Conservation (phyloP, 2,329 filamentous ascomycete genomes). For the Fusarium sororula region DNA sequence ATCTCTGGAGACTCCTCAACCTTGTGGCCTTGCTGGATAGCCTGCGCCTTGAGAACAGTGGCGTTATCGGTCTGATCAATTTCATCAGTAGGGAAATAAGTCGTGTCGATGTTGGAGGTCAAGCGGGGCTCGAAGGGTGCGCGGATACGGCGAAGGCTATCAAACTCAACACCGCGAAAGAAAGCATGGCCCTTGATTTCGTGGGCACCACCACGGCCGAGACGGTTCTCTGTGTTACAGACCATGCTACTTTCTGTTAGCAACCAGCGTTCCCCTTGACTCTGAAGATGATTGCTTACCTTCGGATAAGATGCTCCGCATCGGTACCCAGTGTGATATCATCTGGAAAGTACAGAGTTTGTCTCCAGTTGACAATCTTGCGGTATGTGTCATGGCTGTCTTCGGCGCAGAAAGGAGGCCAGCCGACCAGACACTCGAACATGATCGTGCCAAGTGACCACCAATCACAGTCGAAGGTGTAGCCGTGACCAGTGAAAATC, state of each 20-base stretch:
- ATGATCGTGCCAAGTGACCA: slow-evolving; percentile 99
- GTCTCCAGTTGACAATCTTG: slow-evolving; percentile 98
- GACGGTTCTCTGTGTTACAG: slow-evolving; percentile 90
- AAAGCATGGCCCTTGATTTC: slow-evolving; percentile 96
- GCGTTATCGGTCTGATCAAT: slow-evolving; percentile 97
- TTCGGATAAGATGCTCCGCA: slow-evolving; percentile 91
- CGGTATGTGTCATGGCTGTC: slow-evolving; percentile 97
- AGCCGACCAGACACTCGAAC: slow-evolving; percentile 98
- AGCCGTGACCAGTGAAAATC: slow-evolving; percentile 96
- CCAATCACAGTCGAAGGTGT: slow-evolving; percentile 98
- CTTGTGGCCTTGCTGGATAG: slow-evolving; percentile 71
- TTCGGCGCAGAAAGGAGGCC: slow-evolving; percentile 98
- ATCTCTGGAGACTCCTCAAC: slow-evolving; percentile 89
- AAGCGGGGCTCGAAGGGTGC: slow-evolving; percentile 96
- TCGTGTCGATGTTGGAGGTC: slow-evolving; percentile 92
- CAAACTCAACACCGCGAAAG: slow-evolving; percentile 97
- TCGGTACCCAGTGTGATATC: slow-evolving; percentile 89
- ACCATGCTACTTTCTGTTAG: slow-evolving; percentile 72
- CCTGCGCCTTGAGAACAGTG: slow-evolving; percentile 85
- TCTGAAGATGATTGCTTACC: slow-evolving; percentile 62
- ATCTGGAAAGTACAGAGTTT: slow-evolving; percentile 95
- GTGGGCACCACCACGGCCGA: slow-evolving; percentile 85
- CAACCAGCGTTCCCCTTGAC: not conserved
- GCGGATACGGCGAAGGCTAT: slow-evolving; percentile 88
- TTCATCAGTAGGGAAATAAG: slow-evolving; percentile 98